phyloP scores from a whole-genome alignment of 1,284 basidiomycete species.

The Bondarzewia mesenterica region DNA sequence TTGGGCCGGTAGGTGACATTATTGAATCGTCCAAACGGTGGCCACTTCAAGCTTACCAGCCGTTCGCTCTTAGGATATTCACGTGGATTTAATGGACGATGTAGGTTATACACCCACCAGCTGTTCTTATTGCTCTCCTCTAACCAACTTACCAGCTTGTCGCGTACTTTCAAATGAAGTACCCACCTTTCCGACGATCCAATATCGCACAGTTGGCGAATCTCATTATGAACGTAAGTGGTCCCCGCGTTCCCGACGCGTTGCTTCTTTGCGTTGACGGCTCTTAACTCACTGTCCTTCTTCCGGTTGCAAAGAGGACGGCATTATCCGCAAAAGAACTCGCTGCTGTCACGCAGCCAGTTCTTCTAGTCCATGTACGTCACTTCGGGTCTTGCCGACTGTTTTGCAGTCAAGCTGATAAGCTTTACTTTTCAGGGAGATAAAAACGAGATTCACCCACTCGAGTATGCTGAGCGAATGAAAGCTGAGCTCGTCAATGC shows the following conservation, averaged over 20 bases:
- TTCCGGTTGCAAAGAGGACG: neutral
- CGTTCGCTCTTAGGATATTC: conserved; percentile 32
- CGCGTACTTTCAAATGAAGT: conserved; percentile 11
- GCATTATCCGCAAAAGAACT: conserved; percentile 37
- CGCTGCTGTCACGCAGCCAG: conserved; percentile 49
- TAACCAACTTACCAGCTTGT: conserved; percentile 6
- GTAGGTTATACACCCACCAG: conserved; percentile 1
- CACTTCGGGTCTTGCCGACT: neutral
- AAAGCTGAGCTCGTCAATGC: conserved; percentile 40
- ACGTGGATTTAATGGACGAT: conserved; percentile 31
- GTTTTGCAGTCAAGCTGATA: no score
- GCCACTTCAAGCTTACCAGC: neutral
- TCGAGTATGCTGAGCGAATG: conserved; percentile 49
- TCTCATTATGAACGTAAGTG: conserved; percentile 50
- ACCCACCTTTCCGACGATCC: conserved; percentile 11
- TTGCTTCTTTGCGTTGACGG: no score
- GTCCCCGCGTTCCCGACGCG: neutral
- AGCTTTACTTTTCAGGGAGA: conserved; percentile 57
- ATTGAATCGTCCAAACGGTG: neutral
- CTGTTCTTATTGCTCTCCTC: neutral
- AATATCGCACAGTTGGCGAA: conserved; percentile 41
- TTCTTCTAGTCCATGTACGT: conserved; percentile 64
- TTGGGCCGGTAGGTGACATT: conserved; percentile 36
- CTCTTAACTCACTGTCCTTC: neutral
- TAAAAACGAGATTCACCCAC: conserved; percentile 42